A percentile compares a stretch with the other conserved stretches of the same genome.
phyloP scores from a whole-genome alignment of 1,139 yeast genomes.

The Fermentozyma sake region DNA sequence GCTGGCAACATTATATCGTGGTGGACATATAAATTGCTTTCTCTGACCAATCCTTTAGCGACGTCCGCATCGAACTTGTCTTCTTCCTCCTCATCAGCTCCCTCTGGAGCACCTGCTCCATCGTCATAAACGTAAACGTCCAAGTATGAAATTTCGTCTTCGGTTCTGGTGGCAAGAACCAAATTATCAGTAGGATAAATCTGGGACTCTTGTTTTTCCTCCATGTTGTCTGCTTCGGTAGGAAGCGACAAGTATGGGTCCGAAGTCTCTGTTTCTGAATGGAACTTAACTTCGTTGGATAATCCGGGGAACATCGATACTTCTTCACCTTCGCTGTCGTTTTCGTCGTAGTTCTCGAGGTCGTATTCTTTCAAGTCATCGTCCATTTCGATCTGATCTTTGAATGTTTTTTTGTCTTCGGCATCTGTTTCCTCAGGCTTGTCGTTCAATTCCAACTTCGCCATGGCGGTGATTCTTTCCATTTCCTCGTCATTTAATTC shows the following conservation, averaged over 20 bases:
- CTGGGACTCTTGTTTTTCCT: conserved; percentile 80
- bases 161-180: conserved; percentile 89
- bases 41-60: conserved; percentile 67
- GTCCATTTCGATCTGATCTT: conserved; percentile 57
- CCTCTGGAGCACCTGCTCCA: conserved; percentile 77
- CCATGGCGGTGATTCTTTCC: conserved; percentile 84
- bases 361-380: conserved; percentile 88
- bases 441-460: conserved; percentile 74
- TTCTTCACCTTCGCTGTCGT: conserved; percentile 43
- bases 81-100: conserved; percentile 53
- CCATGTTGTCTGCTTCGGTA: conserved; percentile 55
- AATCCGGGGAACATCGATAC: conserved; percentile 72
- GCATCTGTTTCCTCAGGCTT: conserved; percentile 58
- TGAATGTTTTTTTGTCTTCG: conserved; percentile 24
- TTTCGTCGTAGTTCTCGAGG: conserved; percentile 78
- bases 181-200: conserved; percentile 87
- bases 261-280: conserved; percentile 48
- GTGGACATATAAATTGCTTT: conserved; percentile 79
- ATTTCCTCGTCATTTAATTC: conserved; percentile 89
- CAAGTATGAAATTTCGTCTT: conserved; percentile 87
- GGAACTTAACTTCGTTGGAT: conserved; percentile 47
- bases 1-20: conserved; percentile 97
- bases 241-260: conserved; percentile 79
- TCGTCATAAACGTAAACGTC: conserved; percentile 95
- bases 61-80: conserved; percentile 63